Conservation (phyloP, 2,329 filamentous ascomycete genomes). For the Chaetomium sp. region DNA sequence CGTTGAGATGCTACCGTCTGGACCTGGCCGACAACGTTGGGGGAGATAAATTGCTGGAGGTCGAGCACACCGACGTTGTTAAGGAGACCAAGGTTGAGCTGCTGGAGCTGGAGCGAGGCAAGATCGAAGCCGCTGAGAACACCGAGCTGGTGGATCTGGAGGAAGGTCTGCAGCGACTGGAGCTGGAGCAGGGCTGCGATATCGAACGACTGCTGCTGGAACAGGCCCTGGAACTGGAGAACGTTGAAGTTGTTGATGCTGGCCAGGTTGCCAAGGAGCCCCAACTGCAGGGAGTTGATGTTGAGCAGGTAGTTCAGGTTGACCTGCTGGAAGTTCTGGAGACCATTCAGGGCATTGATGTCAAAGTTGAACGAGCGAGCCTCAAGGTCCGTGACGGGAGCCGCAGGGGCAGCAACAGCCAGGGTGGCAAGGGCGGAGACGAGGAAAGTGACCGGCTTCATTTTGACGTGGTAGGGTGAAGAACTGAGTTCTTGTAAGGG, state of each 20-base stretch:
- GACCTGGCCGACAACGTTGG: conserved; percentile 27
- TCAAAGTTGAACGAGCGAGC: conserved; percentile 33
- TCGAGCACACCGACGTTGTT: conserved; percentile 28
- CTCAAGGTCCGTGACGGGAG: conserved; percentile 29
- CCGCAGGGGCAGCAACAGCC: conserved; percentile 36
- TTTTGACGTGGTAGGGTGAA: conserved; percentile 31
- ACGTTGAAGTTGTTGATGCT: conserved; percentile 42
- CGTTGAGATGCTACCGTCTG: conserved; percentile 25
- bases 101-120: conserved; percentile 21
- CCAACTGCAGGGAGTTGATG: conserved; percentile 41
- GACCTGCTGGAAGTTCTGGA: conserved; percentile 34
- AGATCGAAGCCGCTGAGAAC: conserved; percentile 28
- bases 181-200: conserved; percentile 35
- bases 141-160: conserved; percentile 30
- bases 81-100: conserved; percentile 27
- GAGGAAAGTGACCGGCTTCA: conserved; percentile 44
- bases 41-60: conserved; percentile 29
- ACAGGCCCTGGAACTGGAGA: conserved; percentile 35
- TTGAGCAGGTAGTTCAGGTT: conserved; percentile 41
- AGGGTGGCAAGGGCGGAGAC: conserved; percentile 39
- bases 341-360: conserved; percentile 38
- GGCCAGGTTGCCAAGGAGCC: conserved; percentile 36
- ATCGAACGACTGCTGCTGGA: conserved; percentile 36
- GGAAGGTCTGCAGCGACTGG: conserved; percentile 36
- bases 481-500: conserved; percentile 25